Evolutionary conservation across 768 basidiomycete genomes (phyloP), one percentile per base, ranked within the genome.

Genomic region (Fomitopsis pulvina): DNA sequence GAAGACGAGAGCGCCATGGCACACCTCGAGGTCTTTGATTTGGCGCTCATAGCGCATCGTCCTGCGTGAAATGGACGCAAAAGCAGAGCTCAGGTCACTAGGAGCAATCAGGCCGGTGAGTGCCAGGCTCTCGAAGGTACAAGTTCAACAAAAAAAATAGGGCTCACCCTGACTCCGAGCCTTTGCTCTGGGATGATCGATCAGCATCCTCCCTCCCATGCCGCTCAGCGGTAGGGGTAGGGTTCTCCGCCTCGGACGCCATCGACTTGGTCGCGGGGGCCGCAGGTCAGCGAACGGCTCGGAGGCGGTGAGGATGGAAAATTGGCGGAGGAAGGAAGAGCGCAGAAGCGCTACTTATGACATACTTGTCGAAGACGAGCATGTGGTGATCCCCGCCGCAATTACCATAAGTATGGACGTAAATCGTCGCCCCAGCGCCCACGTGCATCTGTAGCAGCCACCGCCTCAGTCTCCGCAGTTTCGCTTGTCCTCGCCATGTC

Each of bases 11-110:
- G 6, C 34, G 34, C 5, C 14, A 3, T 0, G 28, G 51, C 60
- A 41, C 12, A 59, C 60, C 56, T 59, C 58, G 37, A 61, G 48
- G 22, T 61, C 60, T 46, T 61, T 59, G 52, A 61, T 53, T 34
- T 59, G 54, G 21, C 48, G 52, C 54, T 61, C 60, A 22, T 61
- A 57, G 40, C 45, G 51, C 7, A 51, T 38, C 9, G 60, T 48
- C n/a, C 57, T 55, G 29, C 50, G 51, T 1, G 58, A 52, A 14
- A 52, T 47, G 22, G 49, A 51, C 45, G 54, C 54, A 46, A 59
- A 51, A 12, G 54, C 50, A 26, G 26, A 18, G 27, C 53, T 49
- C n/a, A 57, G 51, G 18, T 48, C 47, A 7, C 55, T 56, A 37
- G 1, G 41, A 20, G 24, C 22, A 32, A 16, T 6, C 34, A n/a